phyloP scores from a whole-genome alignment of 177 flowering plant species.

The Vitis hybrid region DNA sequence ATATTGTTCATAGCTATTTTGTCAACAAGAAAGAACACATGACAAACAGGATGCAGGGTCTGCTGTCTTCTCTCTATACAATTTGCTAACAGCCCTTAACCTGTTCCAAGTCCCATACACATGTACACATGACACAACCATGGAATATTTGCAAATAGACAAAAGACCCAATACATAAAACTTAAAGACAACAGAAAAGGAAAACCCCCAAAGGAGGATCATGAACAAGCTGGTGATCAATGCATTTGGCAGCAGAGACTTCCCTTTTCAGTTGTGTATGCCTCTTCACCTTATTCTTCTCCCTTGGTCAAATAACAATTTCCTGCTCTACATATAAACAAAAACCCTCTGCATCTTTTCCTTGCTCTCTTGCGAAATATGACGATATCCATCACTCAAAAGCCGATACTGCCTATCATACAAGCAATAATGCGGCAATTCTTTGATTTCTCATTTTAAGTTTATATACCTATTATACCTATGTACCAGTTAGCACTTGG shows the following conservation, averaged over 20 bases:
- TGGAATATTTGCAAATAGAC: conserved; percentile 12
- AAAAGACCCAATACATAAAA: neutral
- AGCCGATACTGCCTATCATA: conserved; percentile 12
- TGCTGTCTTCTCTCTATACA: conserved; percentile 19
- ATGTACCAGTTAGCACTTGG: conserved; percentile 21
- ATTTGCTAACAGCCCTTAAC: conserved; percentile 11
- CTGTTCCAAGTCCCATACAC: neutral
- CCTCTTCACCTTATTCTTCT: conserved; percentile 21
- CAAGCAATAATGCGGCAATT: conserved; percentile 1
- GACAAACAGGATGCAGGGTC: conserved; percentile 8
- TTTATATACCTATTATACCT: conserved; percentile 26
- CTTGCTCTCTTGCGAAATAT: neutral
- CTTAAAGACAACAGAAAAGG: neutral
- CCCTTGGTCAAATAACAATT: conserved; percentile 17
- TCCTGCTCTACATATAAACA: conserved; percentile 22
- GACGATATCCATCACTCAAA: conserved; percentile 16
- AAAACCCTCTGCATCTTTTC: conserved; percentile 21
- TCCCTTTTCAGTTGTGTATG: conserved; percentile 4
- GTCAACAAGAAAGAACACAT: neutral
- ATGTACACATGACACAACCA: conserved; percentile 10
- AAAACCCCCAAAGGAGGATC: conserved; percentile 7
- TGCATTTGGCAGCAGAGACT: conserved; percentile 18
- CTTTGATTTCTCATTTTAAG: neutral
- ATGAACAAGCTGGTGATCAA: conserved; percentile 10
- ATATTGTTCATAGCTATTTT: neutral